Conservation (phyloP, 768 basidiomycete species). For the Pleurotus tuoliensis region DNA sequence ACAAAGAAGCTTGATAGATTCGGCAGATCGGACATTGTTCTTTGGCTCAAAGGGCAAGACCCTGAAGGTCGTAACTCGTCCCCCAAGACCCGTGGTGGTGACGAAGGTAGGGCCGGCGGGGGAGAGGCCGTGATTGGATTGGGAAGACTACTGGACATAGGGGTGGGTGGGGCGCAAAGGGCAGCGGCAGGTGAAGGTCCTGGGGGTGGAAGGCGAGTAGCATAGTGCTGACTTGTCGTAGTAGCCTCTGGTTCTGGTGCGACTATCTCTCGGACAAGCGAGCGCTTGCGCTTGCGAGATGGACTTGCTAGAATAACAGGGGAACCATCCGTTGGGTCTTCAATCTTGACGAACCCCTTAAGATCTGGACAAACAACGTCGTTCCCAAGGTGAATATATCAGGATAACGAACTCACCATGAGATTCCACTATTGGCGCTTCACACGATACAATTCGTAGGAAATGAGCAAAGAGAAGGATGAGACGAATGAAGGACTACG, state of each 20-base stretch:
- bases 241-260: no score
- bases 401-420: no score
- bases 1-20: slow-evolving; percentile 1
- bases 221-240: no score
- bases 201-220: no score
- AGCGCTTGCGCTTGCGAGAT: slow-evolving; percentile 3
- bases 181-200: no score
- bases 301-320: background rate
- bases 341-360: background rate
- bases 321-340: background rate
- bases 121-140: background rate
- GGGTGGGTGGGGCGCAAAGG: background rate
- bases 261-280: background rate
- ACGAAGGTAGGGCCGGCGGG: no score
- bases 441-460: no score
- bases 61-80: no score
- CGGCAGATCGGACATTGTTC: background rate
- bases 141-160: background rate
- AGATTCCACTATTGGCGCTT: no score
- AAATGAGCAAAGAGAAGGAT: background rate
- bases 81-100: no score
- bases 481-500: background rate
- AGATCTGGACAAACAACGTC: background rate
- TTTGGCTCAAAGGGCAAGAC: background rate
- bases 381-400: background rate